Conservation (phyloP, 1,284 basidiomycete genomes). For the Xerocomus nothofagi region DNA sequence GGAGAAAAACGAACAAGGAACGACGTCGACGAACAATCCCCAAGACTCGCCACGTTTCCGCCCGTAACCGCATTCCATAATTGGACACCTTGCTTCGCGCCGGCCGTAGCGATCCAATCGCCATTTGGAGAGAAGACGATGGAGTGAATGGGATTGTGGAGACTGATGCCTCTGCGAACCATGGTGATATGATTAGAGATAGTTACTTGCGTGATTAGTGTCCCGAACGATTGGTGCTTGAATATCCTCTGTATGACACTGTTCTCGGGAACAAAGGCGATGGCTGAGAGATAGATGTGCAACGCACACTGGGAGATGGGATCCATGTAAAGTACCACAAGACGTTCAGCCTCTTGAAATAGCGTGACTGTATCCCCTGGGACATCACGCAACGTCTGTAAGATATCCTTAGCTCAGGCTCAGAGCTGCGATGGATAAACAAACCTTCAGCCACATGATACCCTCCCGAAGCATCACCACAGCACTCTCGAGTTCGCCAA, state of each 20-base stretch:
- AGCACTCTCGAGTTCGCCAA: conserved; percentile 20
- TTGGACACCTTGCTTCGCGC: conserved; percentile 21
- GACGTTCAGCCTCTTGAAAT: conserved; percentile 19
- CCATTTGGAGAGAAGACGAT: conserved; percentile 20
- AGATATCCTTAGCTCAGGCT: not conserved
- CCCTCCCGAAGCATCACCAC: conserved; percentile 21
- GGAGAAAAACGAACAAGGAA: conserved; percentile 28
- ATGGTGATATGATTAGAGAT: not conserved
- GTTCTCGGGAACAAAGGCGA: not conserved
- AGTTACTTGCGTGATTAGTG: too few species aligned
- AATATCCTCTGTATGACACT: conserved; percentile 13
- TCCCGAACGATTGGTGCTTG: conserved; percentile 11
- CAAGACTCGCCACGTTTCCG: conserved; percentile 24
- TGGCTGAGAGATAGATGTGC: conserved; percentile 20
- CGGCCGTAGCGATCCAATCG: conserved; percentile 18
- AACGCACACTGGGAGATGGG: conserved; percentile 25
- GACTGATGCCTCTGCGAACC: conserved; percentile 3
- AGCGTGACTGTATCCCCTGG: conserved; percentile 8
- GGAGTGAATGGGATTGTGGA: conserved; percentile 11
- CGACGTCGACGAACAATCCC: conserved; percentile 11
- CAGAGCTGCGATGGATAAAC: not conserved
- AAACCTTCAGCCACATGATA: conserved; percentile 25
- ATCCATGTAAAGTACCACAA: conserved; percentile 24
- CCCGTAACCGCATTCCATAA: conserved; percentile 25
- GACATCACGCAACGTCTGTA: conserved; percentile 9